A percentile compares a stretch with the other conserved stretches of the same genome.
These are phyloP conservation scores for Saksenaea vasiformis DNA, from an alignment of 371 early-diverging fungal genomes.

Conservation along the genomic window DNA sequence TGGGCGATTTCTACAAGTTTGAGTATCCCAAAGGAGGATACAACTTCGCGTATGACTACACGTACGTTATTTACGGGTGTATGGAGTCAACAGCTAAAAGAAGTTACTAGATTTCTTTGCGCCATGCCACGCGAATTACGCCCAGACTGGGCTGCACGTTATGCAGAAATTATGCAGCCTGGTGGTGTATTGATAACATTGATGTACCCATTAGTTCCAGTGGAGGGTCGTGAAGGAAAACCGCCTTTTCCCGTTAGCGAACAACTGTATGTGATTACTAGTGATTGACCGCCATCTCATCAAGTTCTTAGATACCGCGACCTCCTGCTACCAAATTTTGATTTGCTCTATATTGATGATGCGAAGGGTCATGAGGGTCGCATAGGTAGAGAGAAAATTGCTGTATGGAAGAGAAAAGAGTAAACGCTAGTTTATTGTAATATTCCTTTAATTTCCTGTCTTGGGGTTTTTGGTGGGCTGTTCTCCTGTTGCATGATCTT, in stretches of 20 bases:
- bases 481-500: slow-evolving; percentile 5
- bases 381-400: slow-evolving; percentile 62
- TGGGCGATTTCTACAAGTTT: slow-evolving; percentile 78
- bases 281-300: background rate
- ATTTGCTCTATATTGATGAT: slow-evolving; percentile 49
- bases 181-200: slow-evolving; percentile 82
- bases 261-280: slow-evolving; percentile 39
- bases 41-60: slow-evolving; percentile 85
- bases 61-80: slow-evolving; percentile 41
- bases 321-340: slow-evolving; percentile 56
- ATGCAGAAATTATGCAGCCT: slow-evolving; percentile 66
- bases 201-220: slow-evolving; percentile 73
- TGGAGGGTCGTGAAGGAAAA: slow-evolving; percentile 58
- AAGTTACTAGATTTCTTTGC: slow-evolving; percentile 69
- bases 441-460: slow-evolving; percentile 12
- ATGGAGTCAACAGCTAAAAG: background rate
- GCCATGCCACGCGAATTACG: slow-evolving; percentile 75
- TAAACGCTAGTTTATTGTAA: background rate
- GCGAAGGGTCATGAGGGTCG: slow-evolving; percentile 56
- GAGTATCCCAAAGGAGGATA: slow-evolving; percentile 55
- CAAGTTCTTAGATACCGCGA: slow-evolving; percentile 39
- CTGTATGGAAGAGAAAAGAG: slow-evolving; percentile 55
- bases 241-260: slow-evolving; percentile 69
- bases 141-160: slow-evolving; percentile 69
- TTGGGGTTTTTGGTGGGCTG: slow-evolving; percentile 3